Evolutionary conservation across 441 rosid genomes (phyloP).

Genomic region (Capsella rubella): DNA sequence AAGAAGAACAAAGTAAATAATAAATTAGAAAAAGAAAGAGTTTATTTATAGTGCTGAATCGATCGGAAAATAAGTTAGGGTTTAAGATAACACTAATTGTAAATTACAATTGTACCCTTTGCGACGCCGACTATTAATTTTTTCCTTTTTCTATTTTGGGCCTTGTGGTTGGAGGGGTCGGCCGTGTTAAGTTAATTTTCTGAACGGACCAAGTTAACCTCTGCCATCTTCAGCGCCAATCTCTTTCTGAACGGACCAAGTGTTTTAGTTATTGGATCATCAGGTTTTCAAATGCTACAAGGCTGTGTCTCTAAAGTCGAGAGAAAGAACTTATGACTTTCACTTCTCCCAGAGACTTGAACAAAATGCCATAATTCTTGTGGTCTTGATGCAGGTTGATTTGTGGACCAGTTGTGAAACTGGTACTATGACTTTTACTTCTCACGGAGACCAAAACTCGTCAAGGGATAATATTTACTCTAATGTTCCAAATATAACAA

Average conservation of each 20-base stretch:
- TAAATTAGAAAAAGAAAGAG: not conserved
- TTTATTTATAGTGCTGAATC: slow-evolving; percentile 13
- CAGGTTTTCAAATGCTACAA: no score
- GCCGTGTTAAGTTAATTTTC: not conserved
- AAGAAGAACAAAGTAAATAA: not conserved
- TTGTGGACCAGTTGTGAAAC: not conserved
- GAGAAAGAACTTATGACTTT: no score
- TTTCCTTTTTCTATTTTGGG: not conserved
- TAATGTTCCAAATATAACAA: not conserved
- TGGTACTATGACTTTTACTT: not conserved
- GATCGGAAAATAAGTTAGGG: slow-evolving; percentile 17
- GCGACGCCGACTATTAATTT: not conserved
- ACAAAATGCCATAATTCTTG: not conserved
- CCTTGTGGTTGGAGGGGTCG: not conserved
- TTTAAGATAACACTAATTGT: not conserved
- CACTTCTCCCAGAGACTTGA: no score
- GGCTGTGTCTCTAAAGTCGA: no score
- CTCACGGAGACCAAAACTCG: not conserved
- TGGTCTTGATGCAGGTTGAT: not conserved
- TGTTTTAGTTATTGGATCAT: no score
- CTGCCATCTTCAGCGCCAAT: no score
- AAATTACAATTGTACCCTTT: not conserved
- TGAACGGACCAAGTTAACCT: no score
- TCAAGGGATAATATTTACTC: not conserved
- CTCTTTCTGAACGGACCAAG: no score